These are phyloP conservation scores for Micractinium conductrix DNA, from an alignment of 139 green algal genomes.

Conservation along the genomic window DNA sequence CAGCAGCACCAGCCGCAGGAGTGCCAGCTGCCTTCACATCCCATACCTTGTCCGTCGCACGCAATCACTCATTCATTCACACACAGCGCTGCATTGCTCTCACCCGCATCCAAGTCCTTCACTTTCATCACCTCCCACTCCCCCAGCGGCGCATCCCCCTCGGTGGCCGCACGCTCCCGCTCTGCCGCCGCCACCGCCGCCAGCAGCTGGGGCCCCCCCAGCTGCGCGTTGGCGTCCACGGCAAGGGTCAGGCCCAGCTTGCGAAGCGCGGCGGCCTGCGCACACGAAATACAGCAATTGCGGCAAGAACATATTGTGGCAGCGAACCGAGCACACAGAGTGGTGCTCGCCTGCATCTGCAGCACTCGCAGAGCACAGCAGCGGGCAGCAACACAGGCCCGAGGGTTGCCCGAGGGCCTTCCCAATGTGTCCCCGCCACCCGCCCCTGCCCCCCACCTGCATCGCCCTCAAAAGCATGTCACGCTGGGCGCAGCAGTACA, in stretches of 20 bases:
- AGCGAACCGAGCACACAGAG: background rate
- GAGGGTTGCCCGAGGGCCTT: too few relatives aligned
- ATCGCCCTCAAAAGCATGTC: slow-evolving; percentile 43
- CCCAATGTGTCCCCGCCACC: too few relatives aligned
- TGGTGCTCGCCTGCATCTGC: background rate
- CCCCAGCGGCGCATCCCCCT: slow-evolving; percentile 55
- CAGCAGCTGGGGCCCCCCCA: slow-evolving; percentile 39
- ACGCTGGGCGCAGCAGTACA: slow-evolving; percentile 54
- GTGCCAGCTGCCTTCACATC: too few relatives aligned
- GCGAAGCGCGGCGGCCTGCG: slow-evolving; percentile 24
- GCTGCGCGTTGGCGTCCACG: slow-evolving; percentile 17
- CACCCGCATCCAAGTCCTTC: slow-evolving; percentile 23
- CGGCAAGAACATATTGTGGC: background rate
- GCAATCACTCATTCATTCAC: too few relatives aligned
- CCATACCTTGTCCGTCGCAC: too few relatives aligned
- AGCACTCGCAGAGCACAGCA: background rate
- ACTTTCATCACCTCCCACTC: slow-evolving; percentile 70
- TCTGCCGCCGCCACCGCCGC: slow-evolving; percentile 35
- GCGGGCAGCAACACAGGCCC: background rate
- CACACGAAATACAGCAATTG: background rate
- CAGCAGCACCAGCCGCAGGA: too few relatives aligned
- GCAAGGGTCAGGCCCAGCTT: slow-evolving; percentile 48
- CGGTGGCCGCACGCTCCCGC: slow-evolving; percentile 28
- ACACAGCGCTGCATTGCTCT: too few relatives aligned
- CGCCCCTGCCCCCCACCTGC: too few relatives aligned